Percentiles rank a stretch among this genome's conserved stretches.
Conservation (phyloP, 2,329 filamentous ascomycete genomes). For the Claviceps purpurea region DNA sequence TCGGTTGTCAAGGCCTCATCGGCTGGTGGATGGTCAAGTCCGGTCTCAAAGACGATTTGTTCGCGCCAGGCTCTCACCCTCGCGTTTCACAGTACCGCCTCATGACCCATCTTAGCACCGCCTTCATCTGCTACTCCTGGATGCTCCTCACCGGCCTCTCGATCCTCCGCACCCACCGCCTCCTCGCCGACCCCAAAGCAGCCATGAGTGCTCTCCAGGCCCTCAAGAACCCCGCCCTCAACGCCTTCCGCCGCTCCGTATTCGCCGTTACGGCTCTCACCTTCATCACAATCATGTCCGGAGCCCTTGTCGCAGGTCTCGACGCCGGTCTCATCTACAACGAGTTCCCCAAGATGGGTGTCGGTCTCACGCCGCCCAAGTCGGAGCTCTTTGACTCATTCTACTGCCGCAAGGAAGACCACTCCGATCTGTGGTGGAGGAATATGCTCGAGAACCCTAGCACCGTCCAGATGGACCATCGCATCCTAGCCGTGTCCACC, state of each 20-base stretch:
- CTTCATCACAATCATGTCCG: conserved; percentile 86
- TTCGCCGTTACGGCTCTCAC: conserved; percentile 60
- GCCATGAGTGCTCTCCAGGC: conserved; percentile 46
- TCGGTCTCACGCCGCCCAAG: conserved; percentile 66
- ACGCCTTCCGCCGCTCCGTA: conserved; percentile 59
- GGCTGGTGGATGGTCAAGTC: conserved; percentile 99
- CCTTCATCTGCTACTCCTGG: conserved; percentile 83
- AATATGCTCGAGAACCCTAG: conserved; percentile 97
- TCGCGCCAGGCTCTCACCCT: conserved; percentile 79
- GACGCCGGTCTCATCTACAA: conserved; percentile 98
- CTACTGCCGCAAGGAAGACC: conserved; percentile 68
- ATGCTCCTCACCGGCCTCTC: conserved; percentile 86
- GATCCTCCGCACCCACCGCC: conserved; percentile 63
- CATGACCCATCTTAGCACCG: conserved; percentile 76
- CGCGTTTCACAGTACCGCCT: conserved; percentile 91
- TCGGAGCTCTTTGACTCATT: conserved; percentile 74
- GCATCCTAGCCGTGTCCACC: conserved; percentile 79
- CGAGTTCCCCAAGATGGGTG: conserved; percentile 92
- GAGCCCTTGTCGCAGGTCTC: conserved; percentile 82
- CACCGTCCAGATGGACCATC: conserved; percentile 89
- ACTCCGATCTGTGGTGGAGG: conserved; percentile 83
- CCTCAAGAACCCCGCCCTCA: conserved; percentile 55
- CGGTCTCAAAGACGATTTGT: conserved; percentile 88
- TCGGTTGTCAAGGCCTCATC: conserved; percentile 88
- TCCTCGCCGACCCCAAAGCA: conserved; percentile 53